Evolutionary conservation across 805 yeast species (phyloP).

Genomic region (Monosporozyma solicola): DNA sequence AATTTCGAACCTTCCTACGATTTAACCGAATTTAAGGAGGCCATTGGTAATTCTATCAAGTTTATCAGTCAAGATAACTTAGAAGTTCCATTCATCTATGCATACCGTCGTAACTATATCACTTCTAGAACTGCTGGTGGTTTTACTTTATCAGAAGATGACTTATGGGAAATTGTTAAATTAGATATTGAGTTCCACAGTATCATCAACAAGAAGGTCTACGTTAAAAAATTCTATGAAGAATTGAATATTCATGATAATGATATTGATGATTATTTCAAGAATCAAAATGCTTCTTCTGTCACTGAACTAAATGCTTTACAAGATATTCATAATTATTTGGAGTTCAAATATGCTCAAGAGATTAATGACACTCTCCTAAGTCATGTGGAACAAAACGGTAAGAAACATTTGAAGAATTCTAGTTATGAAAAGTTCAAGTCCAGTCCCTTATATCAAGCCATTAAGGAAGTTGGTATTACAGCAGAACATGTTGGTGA

Average conservation of each 20-base stretch:
- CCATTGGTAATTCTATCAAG: slow-evolving; percentile 63
- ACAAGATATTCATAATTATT: slow-evolving; percentile 79
- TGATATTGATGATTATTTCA: slow-evolving; percentile 46
- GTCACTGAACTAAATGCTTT: slow-evolving; percentile 52
- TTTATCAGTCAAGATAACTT: slow-evolving; percentile 67
- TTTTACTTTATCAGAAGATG: slow-evolving; percentile 59
- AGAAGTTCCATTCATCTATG: slow-evolving; percentile 94
- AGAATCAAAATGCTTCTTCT: slow-evolving; percentile 40
- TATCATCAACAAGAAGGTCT: slow-evolving; percentile 60
- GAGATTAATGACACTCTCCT: slow-evolving; percentile 32
- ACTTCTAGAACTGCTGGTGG: slow-evolving; percentile 37
- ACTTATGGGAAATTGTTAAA: slow-evolving; percentile 83
- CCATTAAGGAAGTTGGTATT: slow-evolving; percentile 65
- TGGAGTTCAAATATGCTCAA: slow-evolving; percentile 57
- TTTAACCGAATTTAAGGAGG: slow-evolving; percentile 48
- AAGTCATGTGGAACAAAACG: slow-evolving; percentile 17
- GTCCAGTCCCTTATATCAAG: slow-evolving; percentile 51
- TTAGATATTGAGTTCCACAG: slow-evolving; percentile 86
- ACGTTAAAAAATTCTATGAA: slow-evolving; percentile 48
- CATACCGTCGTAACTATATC: slow-evolving; percentile 85
- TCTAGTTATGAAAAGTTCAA: slow-evolving; percentile 60
- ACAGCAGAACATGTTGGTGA: slow-evolving; percentile 76
- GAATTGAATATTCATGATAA: slow-evolving; percentile 50
- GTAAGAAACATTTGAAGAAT: slow-evolving; percentile 52
- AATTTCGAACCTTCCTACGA: slow-evolving; percentile 31